These are phyloP conservation scores for Chlorociboria aeruginascens DNA, from an alignment of 495 filamentous ascomycete genomes.

Conservation along the genomic window DNA sequence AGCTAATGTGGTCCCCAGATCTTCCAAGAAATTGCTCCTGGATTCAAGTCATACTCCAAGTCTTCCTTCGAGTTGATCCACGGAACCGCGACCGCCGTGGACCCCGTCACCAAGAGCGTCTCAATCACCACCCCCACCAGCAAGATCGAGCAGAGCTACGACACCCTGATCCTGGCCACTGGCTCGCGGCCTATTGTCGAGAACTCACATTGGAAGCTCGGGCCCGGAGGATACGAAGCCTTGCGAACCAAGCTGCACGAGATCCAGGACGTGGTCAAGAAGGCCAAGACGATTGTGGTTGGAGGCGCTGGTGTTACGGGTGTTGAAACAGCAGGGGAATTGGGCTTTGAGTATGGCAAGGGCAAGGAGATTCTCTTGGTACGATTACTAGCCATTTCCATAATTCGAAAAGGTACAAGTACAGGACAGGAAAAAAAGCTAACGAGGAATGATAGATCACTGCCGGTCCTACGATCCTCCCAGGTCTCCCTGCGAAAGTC, in stretches of 20 bases:
- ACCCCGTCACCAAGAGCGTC: slow-evolving; percentile 30
- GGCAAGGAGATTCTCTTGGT: slow-evolving; percentile 18
- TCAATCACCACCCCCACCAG: slow-evolving; percentile 25
- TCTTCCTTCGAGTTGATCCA: slow-evolving; percentile 42
- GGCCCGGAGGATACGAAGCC: slow-evolving; percentile 25
- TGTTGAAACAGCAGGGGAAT: slow-evolving; percentile 50
- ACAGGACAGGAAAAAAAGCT: too few relatives aligned
- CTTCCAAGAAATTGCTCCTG: slow-evolving; percentile 27
- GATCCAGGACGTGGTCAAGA: slow-evolving; percentile 33
- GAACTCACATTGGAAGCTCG: slow-evolving; percentile 39
- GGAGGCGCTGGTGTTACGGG: slow-evolving; percentile 59
- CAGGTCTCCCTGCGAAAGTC: slow-evolving; percentile 14
- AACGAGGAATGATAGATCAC: slow-evolving; percentile 10
- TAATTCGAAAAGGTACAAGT: too few relatives aligned
- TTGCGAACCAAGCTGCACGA: slow-evolving; percentile 30
- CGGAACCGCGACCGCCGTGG: slow-evolving; percentile 40
- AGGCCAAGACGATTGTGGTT: slow-evolving; percentile 48
- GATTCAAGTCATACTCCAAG: slow-evolving; percentile 37
- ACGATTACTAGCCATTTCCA: background rate
- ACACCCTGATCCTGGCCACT: slow-evolving; percentile 47
- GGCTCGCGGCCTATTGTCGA: slow-evolving; percentile 27
- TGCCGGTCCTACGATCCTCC: slow-evolving; percentile 21
- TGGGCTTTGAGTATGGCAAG: slow-evolving; percentile 33
- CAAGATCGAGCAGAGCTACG: slow-evolving; percentile 24
- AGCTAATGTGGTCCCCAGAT: background rate